Base-by-base conservation (phyloP, 1,284 basidiomycete species). In the Fistulinella staudtii region DNA sequence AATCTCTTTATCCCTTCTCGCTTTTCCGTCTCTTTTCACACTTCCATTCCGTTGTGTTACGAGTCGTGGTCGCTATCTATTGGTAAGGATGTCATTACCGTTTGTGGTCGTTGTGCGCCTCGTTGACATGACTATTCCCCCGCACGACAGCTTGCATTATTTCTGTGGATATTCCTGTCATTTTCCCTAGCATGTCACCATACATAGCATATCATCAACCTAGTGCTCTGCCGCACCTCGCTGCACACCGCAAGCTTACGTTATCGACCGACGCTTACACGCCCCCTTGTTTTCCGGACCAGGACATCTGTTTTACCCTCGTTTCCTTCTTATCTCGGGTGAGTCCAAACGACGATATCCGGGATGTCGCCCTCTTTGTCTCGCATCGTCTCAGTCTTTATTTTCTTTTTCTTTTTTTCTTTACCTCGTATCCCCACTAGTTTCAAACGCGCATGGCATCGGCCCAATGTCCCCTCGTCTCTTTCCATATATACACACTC, bases 81-180 rank as follows among this genome's bases (percentile, higher is more conserved):
- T 50, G 41, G 57, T 63, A 36, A 45, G 50, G 24, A 3, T 21
- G 14, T 18, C 6, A 17, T 24, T 7, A n/a, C n/a, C n/a, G n/a
- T n/a, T 8, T 4, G 23, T 20, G 24, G 22, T 25, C 18, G 11
- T 39, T 24, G 8, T 13, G 7, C 4, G 14, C 22, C 11, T 15
- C 11, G 13, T 36, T 48, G 36, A 60, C 43, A 36, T 14, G 0
- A 30, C n/a, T n/a, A n/a, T n/a, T n/a, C n/a, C n/a, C n/a, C n/a
- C n/a, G n/a, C n/a, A n/a, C 13, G 25, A 30, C 45, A 63, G 61
- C 57, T 56, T 51, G 59, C 57, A 57, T 60, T 55, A 53, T 63
- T n/a, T n/a, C 43, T 64, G 58, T 63, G 61, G 63, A 64, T 63
- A 53, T 43, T 56, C 47, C 46, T 54, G 41, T 47, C 49, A 47